Percentiles rank a stretch among this genome's conserved stretches.
Conservation (phyloP, 139 green algal genomes). For the Closterium sp. region DNA sequence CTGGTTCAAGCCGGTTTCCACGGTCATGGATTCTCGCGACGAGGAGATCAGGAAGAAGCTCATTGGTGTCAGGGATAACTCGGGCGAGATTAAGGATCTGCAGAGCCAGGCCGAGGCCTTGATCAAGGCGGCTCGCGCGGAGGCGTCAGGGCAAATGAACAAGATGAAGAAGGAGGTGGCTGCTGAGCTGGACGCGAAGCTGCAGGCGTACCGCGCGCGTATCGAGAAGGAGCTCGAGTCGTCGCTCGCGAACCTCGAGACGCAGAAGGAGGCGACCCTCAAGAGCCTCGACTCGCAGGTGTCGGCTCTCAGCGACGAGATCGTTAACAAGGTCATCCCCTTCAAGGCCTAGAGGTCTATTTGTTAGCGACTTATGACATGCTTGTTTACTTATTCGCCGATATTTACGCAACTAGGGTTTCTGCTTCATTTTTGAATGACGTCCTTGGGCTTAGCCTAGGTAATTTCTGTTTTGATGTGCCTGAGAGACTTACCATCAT, state of each 20-base stretch:
- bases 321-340: constrained; percentile 56
- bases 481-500: too few relatives aligned
- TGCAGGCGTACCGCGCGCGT: constrained; percentile 36
- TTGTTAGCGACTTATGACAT: not conserved
- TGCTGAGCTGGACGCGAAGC: constrained; percentile 46
- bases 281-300: constrained; percentile 50
- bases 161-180: constrained; percentile 50
- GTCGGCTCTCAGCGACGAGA: constrained; percentile 45
- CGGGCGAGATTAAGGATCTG: constrained; percentile 51
- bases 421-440: not conserved
- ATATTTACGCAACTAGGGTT: not conserved
- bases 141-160: constrained; percentile 26
- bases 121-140: constrained; percentile 48
- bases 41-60: constrained; percentile 57
- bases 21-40: constrained; percentile 61
- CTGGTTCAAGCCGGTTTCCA: constrained; percentile 59
- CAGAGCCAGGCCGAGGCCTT: constrained; percentile 53
- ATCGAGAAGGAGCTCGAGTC: constrained; percentile 56
- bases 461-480: not conserved
- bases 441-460: too few relatives aligned
- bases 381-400: not conserved
- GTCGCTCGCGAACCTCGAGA: constrained; percentile 45
- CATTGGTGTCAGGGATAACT: constrained; percentile 57
- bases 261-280: constrained; percentile 48
- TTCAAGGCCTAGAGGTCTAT: constrained; percentile 34